Percentiles rank a stretch among this genome's conserved stretches.
Evolutionary conservation across 1,139 yeast species (phyloP).

Genomic region (Kluyveromyces marxianus): DNA sequence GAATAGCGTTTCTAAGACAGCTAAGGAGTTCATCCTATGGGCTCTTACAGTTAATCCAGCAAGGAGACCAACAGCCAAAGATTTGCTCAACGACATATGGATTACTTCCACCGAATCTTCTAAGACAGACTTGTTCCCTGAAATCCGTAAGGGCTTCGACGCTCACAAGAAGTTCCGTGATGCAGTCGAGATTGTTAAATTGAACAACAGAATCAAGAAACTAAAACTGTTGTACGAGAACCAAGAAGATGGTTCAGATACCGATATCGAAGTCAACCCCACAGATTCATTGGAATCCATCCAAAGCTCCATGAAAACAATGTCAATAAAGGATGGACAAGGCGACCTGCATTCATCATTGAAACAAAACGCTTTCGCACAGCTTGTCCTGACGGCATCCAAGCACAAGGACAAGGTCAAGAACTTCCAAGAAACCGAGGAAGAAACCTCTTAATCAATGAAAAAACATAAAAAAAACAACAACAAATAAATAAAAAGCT

Average conservation of each 20-base stretch:
- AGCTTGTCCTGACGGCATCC: constrained; percentile 65
- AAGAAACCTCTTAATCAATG: not conserved
- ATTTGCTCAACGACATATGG: constrained; percentile 67
- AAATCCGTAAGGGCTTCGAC: constrained; percentile 64
- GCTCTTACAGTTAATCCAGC: constrained; percentile 62
- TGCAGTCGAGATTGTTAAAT: constrained; percentile 74
- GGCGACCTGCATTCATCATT: constrained; percentile 30
- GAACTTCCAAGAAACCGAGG: constrained; percentile 30
- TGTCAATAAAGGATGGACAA: constrained; percentile 12
- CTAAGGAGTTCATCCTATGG: constrained; percentile 61
- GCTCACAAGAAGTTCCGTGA: constrained; percentile 80
- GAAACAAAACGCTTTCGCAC: constrained; percentile 52
- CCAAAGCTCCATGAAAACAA: constrained; percentile 10
- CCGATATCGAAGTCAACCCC: constrained; percentile 10
- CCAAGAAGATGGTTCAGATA: constrained; percentile 9
- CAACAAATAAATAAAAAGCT: too few relatives aligned
- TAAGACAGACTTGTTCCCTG: constrained; percentile 63
- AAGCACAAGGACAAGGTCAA: constrained; percentile 56
- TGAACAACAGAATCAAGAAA: constrained; percentile 65
- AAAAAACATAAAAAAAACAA: too few relatives aligned
- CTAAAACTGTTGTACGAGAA: constrained; percentile 39
- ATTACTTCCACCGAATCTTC: constrained; percentile 42
- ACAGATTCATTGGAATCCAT: constrained; percentile 15
- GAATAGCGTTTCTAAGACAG: constrained; percentile 68
- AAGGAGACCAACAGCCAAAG: constrained; percentile 57